Evolutionary conservation across 1,139 yeast genomes (phyloP).

Genomic region (Pichia sp.): DNA sequence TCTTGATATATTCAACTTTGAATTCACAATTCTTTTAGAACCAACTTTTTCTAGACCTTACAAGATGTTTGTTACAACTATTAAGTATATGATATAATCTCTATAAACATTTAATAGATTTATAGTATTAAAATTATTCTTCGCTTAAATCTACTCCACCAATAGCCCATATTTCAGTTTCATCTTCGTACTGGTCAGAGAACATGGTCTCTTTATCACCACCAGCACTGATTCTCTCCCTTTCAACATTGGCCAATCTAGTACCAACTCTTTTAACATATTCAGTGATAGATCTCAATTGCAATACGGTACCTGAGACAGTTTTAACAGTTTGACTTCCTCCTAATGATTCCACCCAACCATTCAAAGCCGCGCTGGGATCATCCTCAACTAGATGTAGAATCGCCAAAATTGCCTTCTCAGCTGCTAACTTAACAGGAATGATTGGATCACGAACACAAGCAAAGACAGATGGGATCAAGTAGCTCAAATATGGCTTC

Average conservation of each 20-base stretch:
- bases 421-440: conserved; percentile 93
- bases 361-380: conserved; percentile 50
- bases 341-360: conserved; percentile 46
- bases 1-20: conserved; percentile 7
- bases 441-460: conserved; percentile 82
- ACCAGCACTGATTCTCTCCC: conserved; percentile 83
- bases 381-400: conserved; percentile 70
- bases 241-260: conserved; percentile 78
- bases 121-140: conserved; percentile 16
- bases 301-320: conserved; percentile 46
- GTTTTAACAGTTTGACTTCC: conserved; percentile 34
- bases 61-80: not conserved
- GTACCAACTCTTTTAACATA: conserved; percentile 83
- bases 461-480: conserved; percentile 73
- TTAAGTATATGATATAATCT: not conserved
- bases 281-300: conserved; percentile 75
- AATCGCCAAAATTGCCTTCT: conserved; percentile 76
- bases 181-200: conserved; percentile 84
- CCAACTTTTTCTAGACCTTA: not conserved
- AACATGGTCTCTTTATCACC: conserved; percentile 86
- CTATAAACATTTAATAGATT: too few relatives aligned
- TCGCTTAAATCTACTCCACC: conserved; percentile 55
- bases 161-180: conserved; percentile 81
- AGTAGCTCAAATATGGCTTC: conserved; percentile 47
- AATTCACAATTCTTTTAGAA: not conserved